These are phyloP conservation scores for Periconia macrospinosa DNA, from an alignment of 2,329 filamentous ascomycete genomes.

Conservation along the genomic window DNA sequence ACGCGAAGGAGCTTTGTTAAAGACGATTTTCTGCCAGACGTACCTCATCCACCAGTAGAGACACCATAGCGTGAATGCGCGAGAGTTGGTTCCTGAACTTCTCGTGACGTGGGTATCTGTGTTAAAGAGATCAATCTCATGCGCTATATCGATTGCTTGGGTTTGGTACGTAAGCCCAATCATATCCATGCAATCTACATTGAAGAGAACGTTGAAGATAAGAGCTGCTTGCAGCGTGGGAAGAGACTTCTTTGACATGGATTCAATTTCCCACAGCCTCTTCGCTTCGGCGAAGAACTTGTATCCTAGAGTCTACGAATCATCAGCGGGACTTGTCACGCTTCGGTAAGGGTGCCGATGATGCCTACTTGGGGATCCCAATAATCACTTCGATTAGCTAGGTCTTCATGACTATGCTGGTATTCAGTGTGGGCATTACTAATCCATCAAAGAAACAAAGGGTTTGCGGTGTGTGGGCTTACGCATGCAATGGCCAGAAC, in stretches of 20 bases:
- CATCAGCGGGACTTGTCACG: not conserved
- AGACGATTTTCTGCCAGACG: not conserved
- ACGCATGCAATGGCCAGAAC: slow-evolving; percentile 23
- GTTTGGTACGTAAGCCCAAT: slow-evolving; percentile 9
- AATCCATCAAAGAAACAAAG: not conserved
- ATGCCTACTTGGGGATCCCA: slow-evolving; percentile 11
- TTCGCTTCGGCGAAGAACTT: slow-evolving; percentile 24
- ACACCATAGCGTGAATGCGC: slow-evolving; percentile 14
- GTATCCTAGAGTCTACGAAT: slow-evolving; percentile 12
- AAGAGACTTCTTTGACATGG: slow-evolving; percentile 4
- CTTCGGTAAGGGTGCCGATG: not conserved
- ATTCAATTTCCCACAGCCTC: slow-evolving; percentile 21
- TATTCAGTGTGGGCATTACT: not conserved
- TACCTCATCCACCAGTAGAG: slow-evolving; percentile 7
- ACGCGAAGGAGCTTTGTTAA: not conserved
- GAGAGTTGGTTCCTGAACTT: slow-evolving; percentile 4
- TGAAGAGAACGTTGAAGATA: slow-evolving; percentile 11
- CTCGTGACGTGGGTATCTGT: not conserved
- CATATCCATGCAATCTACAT: slow-evolving; percentile 11
- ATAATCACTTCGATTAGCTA: slow-evolving; percentile 9
- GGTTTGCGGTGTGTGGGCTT: slow-evolving; percentile 3
- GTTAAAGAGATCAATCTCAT: slow-evolving; percentile 13
- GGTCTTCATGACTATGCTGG: slow-evolving; percentile 7
- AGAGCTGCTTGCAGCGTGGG: slow-evolving; percentile 18
- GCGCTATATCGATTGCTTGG: slow-evolving; percentile 15